phyloP scores from a whole-genome alignment of 192 early-diverging fungal species.

The Coemansia sp. region DNA sequence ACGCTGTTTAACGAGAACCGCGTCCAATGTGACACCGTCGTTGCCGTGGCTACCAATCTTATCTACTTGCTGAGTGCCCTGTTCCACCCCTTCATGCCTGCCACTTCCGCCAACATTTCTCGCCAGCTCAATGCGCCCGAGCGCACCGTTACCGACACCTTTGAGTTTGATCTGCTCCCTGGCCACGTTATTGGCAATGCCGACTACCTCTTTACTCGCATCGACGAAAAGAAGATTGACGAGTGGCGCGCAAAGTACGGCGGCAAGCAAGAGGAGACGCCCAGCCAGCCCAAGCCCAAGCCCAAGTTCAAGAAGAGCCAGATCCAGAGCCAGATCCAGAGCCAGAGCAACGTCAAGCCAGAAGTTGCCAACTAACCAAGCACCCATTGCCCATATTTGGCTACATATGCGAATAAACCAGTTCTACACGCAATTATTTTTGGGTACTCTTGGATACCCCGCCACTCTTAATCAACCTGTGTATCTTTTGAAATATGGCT shows the following conservation, averaged over 20 bases:
- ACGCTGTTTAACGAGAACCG: constrained; percentile 78
- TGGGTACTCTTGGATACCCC: neutral
- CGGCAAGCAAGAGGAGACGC: constrained; percentile 50
- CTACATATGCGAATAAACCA: neutral
- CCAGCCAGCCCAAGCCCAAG: constrained; percentile 9
- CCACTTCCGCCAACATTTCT: constrained; percentile 76
- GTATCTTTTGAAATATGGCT: neutral
- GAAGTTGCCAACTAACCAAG: neutral
- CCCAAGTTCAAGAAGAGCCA: constrained; percentile 18
- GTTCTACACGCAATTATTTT: neutral
- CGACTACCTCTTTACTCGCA: constrained; percentile 89
- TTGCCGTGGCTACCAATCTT: constrained; percentile 82
- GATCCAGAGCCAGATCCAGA: too few species aligned
- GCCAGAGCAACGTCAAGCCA: neutral
- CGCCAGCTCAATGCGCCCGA: constrained; percentile 84
- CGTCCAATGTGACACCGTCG: constrained; percentile 84
- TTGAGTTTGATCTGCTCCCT: constrained; percentile 72
- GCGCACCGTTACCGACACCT: constrained; percentile 78
- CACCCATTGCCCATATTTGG: neutral
- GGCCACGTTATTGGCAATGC: constrained; percentile 86
- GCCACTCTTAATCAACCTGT: neutral
- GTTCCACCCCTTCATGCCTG: constrained; percentile 93
- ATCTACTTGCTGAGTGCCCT: constrained; percentile 88
- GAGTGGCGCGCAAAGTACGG: constrained; percentile 81
- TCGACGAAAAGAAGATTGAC: constrained; percentile 86